Percentiles rank a stretch among this genome's conserved stretches.
Evolutionary conservation across 2,329 filamentous ascomycete genomes (phyloP).

Genomic region (Talaromyces sp.): DNA sequence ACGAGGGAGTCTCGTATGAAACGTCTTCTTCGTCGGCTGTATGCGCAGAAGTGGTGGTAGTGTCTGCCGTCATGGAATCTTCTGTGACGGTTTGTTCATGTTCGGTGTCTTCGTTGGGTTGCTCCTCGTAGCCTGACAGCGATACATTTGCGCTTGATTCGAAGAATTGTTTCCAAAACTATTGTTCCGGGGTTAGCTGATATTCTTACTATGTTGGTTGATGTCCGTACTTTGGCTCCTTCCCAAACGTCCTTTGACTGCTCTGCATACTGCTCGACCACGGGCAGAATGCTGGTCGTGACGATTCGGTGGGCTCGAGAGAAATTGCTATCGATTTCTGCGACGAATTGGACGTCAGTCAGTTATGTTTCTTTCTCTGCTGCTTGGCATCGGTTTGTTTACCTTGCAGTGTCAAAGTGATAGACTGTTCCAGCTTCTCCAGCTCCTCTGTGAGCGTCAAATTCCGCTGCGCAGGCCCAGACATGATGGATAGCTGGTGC

Average conservation of each 20-base stretch:
- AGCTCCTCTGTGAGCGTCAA: constrained; percentile 90
- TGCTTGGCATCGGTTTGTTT: constrained; percentile 12
- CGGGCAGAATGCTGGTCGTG: constrained; percentile 83
- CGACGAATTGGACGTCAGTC: not conserved
- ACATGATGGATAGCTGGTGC: not conserved
- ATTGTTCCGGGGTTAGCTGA: constrained; percentile 8
- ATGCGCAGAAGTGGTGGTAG: constrained; percentile 21
- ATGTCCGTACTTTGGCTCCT: constrained; percentile 69
- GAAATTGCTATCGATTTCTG: constrained; percentile 98
- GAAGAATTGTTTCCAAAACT: constrained; percentile 99
- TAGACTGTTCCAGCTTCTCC: constrained; percentile 92
- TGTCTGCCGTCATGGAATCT: constrained; percentile 51
- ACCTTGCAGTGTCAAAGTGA: constrained; percentile 93
- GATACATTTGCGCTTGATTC: constrained; percentile 97
- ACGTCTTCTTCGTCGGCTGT: constrained; percentile 27
- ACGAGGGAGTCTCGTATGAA: constrained; percentile 38
- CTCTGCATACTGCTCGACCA: constrained; percentile 92
- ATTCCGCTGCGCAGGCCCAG: constrained; percentile 46
- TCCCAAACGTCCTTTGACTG: constrained; percentile 95
- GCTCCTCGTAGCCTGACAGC: constrained; percentile 87
- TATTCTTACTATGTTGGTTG: not conserved
- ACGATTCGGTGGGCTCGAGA: constrained; percentile 95
- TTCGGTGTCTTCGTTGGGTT: constrained; percentile 55
- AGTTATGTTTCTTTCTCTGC: constrained; percentile 8
- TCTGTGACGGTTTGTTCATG: constrained; percentile 49